Evolutionary conservation across 805 yeast genomes (phyloP).

Genomic region (Nakazawaea sp.): DNA sequence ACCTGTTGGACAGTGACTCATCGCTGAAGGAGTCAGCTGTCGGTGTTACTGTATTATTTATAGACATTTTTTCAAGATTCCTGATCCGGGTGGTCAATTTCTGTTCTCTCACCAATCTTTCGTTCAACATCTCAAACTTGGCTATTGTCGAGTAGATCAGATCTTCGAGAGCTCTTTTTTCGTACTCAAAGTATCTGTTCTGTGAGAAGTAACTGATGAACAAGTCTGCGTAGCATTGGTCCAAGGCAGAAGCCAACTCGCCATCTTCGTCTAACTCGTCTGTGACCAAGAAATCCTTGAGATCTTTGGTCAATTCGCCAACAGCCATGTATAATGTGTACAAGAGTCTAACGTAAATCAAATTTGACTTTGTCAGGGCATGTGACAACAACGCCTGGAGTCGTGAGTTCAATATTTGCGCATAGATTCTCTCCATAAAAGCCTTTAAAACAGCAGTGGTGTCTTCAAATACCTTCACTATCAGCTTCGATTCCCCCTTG

Average conservation of each 20-base stretch:
- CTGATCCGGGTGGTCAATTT: conserved; percentile 22
- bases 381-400: conserved; percentile 52
- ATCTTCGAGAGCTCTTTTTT: conserved; percentile 60
- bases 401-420: conserved; percentile 56
- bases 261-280: conserved; percentile 41
- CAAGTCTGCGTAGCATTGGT: conserved; percentile 65
- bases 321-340: conserved; percentile 58
- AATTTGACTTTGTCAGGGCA: conserved; percentile 54
- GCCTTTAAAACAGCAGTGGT: conserved; percentile 60
- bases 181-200: conserved; percentile 61
- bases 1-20: conserved; percentile 18
- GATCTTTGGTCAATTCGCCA: conserved; percentile 52
- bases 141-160: conserved; percentile 38
- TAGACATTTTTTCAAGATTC: conserved; percentile 18
- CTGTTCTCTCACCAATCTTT: conserved; percentile 28
- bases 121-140: conserved; percentile 34
- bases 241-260: conserved; percentile 42
- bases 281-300: conserved; percentile 50
- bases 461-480: conserved; percentile 65
- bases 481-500: conserved; percentile 65
- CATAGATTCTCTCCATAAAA: conserved; percentile 70
- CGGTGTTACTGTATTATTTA: neutral
- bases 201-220: conserved; percentile 66
- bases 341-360: conserved; percentile 72
- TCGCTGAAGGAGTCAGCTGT: conserved; percentile 1